Evolutionary conservation across 1,284 basidiomycete genomes (phyloP).

Genomic region (Meira nashicola): DNA sequence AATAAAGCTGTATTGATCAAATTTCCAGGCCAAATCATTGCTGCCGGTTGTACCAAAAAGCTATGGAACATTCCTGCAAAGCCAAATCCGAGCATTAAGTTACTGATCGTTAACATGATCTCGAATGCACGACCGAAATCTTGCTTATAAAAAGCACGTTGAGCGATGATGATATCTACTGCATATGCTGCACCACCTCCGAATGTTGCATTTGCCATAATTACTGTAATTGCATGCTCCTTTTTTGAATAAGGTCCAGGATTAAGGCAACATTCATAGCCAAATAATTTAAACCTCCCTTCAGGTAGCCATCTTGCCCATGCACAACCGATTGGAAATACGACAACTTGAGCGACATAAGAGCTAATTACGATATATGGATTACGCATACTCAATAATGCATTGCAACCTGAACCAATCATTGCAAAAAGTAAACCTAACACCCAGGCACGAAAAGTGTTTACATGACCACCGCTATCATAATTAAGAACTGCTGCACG

Average conservation of each 20-base stretch:
- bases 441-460: conserved; percentile 40
- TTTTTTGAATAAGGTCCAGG: conserved; percentile 48
- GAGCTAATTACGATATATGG: conserved; percentile 37
- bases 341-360: conserved; percentile 33
- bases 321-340: conserved; percentile 33
- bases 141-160: conserved; percentile 52
- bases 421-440: conserved; percentile 34
- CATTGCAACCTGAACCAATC: conserved; percentile 37
- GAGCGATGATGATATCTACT: conserved; percentile 60
- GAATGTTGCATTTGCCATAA: conserved; percentile 57
- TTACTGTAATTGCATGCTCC: conserved; percentile 41
- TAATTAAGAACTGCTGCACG: conserved; percentile 43
- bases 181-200: conserved; percentile 66
- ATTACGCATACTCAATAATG: conserved; percentile 38
- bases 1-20: conserved; percentile 40
- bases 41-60: conserved; percentile 44
- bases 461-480: conserved; percentile 38
- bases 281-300: conserved; percentile 21
- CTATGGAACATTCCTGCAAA: conserved; percentile 42
- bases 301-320: conserved; percentile 34
- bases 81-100: conserved; percentile 53
- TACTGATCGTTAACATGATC: conserved; percentile 54
- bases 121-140: conserved; percentile 55
- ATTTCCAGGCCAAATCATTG: conserved; percentile 47
- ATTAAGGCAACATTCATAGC: conserved; percentile 31